Conservation (phyloP, 139 green algal species). For the Nannochloris sp. region DNA sequence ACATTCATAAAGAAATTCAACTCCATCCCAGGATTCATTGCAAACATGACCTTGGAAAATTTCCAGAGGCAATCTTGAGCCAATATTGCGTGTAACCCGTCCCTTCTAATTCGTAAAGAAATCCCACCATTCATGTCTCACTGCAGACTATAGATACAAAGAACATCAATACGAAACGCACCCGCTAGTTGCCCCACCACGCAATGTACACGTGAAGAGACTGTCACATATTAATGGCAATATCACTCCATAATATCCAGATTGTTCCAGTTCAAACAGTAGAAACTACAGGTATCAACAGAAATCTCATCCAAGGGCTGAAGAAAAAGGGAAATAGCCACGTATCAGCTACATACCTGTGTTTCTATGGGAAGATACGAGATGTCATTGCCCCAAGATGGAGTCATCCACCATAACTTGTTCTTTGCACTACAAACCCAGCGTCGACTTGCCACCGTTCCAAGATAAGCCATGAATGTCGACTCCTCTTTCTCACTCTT, state of each 20-base stretch:
- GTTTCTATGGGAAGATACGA: conserved; percentile 75
- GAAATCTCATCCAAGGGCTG: no score
- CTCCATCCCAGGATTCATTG: conserved; percentile 73
- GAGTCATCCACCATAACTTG: conserved; percentile 93
- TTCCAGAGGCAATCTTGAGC: conserved; percentile 62
- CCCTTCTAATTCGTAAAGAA: neutral
- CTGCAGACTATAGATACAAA: neutral
- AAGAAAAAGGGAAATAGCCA: no score
- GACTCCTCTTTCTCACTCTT: neutral
- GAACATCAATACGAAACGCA: neutral
- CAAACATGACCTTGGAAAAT: conserved; percentile 75
- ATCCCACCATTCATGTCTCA: neutral
- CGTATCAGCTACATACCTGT: conserved; percentile 27
- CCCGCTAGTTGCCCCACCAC: conserved; percentile 21
- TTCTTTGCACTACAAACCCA: conserved; percentile 62
- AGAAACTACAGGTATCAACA: conserved; percentile 47
- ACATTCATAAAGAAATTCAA: conserved; percentile 50
- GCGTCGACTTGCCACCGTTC: conserved; percentile 30
- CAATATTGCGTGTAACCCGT: conserved; percentile 19
- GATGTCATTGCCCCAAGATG: conserved; percentile 68
- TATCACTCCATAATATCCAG: conserved; percentile 56
- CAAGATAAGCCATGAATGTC: conserved; percentile 11
- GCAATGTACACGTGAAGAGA: conserved; percentile 61
- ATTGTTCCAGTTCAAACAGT: conserved; percentile 60
- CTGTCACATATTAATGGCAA: conserved; percentile 72